Conservation (phyloP, 1,284 basidiomycete species). For the Cutaneotrichosporon curvatum region DNA sequence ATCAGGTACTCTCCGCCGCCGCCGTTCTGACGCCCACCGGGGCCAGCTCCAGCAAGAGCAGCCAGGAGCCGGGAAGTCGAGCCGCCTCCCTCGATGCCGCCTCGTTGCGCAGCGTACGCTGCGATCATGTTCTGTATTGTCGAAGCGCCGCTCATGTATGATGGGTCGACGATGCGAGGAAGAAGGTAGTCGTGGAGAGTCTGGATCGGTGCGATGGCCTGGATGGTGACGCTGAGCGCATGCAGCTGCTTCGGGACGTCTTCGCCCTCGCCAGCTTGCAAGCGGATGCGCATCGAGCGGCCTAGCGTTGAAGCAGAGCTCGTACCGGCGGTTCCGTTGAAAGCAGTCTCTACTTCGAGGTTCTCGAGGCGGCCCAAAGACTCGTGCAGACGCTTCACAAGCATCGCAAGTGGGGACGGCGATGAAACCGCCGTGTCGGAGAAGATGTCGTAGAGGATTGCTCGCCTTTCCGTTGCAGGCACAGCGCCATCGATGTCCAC, state of each 20-base stretch:
- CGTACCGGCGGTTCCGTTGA: constrained; percentile 26
- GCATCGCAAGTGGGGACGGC: constrained; percentile 60
- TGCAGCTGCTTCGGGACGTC: constrained; percentile 77
- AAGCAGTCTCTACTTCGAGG: constrained; percentile 84
- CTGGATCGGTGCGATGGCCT: constrained; percentile 93
- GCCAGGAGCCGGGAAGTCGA: constrained; percentile 53
- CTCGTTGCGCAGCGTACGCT: constrained; percentile 59
- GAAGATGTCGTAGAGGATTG: constrained; percentile 68
- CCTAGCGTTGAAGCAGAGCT: constrained; percentile 15
- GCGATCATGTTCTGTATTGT: constrained; percentile 78
- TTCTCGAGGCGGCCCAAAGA: constrained; percentile 84
- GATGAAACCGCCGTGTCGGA: constrained; percentile 52
- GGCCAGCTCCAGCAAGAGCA: constrained; percentile 37
- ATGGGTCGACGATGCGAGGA: constrained; percentile 72
- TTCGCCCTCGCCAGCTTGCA: constrained; percentile 78
- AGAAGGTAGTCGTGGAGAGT: constrained; percentile 89
- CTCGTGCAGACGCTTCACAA: constrained; percentile 92
- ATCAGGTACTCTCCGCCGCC: no score
- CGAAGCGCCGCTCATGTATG: constrained; percentile 49
- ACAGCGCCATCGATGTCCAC: constrained; percentile 59
- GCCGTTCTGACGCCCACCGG: no score
- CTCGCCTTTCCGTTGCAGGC: constrained; percentile 53
- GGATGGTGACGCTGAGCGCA: constrained; percentile 88
- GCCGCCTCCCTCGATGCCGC: constrained; percentile 6
- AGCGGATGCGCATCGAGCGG: constrained; percentile 61